Evolutionary conservation across 495 filamentous ascomycete genomes (phyloP).

Genomic region (Umbilicaria muhlenbergii): DNA sequence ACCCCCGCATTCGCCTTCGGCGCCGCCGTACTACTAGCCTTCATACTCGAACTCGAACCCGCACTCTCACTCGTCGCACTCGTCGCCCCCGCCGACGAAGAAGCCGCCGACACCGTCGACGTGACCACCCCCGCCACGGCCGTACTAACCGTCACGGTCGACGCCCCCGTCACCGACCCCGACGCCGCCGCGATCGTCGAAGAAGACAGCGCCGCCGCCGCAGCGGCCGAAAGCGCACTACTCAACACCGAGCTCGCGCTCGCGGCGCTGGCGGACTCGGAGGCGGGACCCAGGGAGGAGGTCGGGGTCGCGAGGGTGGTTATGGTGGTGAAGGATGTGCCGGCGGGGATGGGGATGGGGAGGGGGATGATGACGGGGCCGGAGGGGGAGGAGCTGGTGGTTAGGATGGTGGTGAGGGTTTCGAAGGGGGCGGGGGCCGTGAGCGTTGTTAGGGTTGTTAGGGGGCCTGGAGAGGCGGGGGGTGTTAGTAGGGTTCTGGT

Average conservation of each 20-base stretch:
- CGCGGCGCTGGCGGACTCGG: constrained; percentile 32
- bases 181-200: not conserved
- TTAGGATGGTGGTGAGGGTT: constrained; percentile 17
- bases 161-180: constrained; percentile 5
- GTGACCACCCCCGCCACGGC: not conserved
- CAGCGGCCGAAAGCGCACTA: not conserved
- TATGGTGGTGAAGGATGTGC: constrained; percentile 13
- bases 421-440: constrained; percentile 2
- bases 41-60: not conserved
- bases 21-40: constrained; percentile 3
- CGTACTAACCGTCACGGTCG: constrained; percentile 8
- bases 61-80: not conserved
- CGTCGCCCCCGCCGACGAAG: not conserved
- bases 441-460: not conserved
- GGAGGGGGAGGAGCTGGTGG: constrained; percentile 18
- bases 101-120: not conserved
- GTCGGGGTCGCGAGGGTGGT: constrained; percentile 15
- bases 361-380: constrained; percentile 22
- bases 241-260: constrained; percentile 3
- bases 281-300: constrained; percentile 16
- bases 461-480: constrained; percentile 1
- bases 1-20: constrained; percentile 1
- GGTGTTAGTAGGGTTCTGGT: not conserved
- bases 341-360: constrained; percentile 17
- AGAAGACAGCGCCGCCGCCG: constrained; percentile 2